Conservation (phyloP, 257 asterid species). For the Nyctanthes arbortristis region DNA sequence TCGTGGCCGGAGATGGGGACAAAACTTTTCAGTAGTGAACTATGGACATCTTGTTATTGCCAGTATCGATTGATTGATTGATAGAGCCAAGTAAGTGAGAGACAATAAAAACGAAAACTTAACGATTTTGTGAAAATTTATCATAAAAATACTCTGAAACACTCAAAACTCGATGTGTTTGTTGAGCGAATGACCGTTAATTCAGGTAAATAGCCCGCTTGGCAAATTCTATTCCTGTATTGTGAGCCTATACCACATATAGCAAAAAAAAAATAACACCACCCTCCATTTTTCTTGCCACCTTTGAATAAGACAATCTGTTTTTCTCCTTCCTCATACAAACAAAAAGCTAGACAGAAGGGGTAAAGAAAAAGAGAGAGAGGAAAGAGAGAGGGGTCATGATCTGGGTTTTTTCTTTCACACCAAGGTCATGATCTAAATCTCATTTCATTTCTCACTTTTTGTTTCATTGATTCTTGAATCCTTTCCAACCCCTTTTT, state of each 20-base stretch:
- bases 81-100: too few relatives aligned
- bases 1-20: too few relatives aligned
- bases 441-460: slow-evolving; percentile 31
- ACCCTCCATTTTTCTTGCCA: background rate
- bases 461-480: slow-evolving; percentile 18
- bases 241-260: slow-evolving; percentile 24
- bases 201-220: slow-evolving; percentile 38
- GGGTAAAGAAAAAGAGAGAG: slow-evolving; percentile 17
- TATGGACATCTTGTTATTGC: too few relatives aligned
- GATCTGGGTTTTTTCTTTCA: slow-evolving; percentile 45
- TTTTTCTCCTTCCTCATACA: background rate
- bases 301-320: background rate
- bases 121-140: too few relatives aligned
- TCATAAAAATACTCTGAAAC: too few relatives aligned
- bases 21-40: too few relatives aligned
- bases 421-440: slow-evolving; percentile 63
- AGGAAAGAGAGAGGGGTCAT: slow-evolving; percentile 43
- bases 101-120: too few relatives aligned
- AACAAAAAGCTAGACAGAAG: slow-evolving; percentile 9
- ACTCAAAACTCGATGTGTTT: too few relatives aligned
- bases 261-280: background rate
- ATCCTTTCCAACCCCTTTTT: slow-evolving; percentile 19
- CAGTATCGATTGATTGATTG: too few relatives aligned
- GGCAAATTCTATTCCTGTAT: slow-evolving; percentile 21
- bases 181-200: slow-evolving; percentile 41